Conservation (phyloP, 805 yeast species). For the Kluyveromyces wickerhamii region DNA sequence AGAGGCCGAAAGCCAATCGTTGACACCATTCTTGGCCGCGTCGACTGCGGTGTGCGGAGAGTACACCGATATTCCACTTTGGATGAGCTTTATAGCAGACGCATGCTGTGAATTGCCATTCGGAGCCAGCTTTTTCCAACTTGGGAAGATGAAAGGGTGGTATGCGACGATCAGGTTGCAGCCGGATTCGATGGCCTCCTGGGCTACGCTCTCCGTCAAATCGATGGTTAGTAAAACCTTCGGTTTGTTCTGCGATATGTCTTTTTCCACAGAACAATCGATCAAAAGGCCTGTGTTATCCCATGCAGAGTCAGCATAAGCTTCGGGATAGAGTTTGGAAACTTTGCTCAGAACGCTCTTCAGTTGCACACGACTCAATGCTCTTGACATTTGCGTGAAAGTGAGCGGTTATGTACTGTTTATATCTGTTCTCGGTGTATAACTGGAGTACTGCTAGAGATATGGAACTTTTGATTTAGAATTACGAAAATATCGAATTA, state of each 20-base stretch:
- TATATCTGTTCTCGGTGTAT: no score
- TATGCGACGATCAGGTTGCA: constrained; percentile 69
- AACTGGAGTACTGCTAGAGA: no score
- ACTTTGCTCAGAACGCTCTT: constrained; percentile 43
- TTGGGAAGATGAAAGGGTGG: constrained; percentile 90
- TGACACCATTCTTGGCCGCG: constrained; percentile 87
- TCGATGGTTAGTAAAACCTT: constrained; percentile 68
- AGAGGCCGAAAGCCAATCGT: constrained; percentile 79
- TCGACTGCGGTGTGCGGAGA: constrained; percentile 96
- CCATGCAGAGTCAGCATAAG: constrained; percentile 83
- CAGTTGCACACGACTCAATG: constrained; percentile 28
- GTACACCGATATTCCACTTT: constrained; percentile 78
- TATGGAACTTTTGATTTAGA: no score
- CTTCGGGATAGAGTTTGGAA: constrained; percentile 71
- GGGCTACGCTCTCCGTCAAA: constrained; percentile 71
- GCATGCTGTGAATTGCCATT: constrained; percentile 67
- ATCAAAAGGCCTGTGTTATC: constrained; percentile 91
- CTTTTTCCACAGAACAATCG: constrained; percentile 43
- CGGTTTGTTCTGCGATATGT: constrained; percentile 13
- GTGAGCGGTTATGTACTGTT: no score
- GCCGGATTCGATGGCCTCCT: constrained; percentile 62
- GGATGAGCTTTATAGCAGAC: constrained; percentile 64
- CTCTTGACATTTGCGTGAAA: constrained; percentile 21
- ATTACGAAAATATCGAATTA: no score
- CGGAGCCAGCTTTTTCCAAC: constrained; percentile 66